Percentiles rank a stretch among this genome's conserved stretches.
Conservation (phyloP, 805 yeast genomes). For the Wickerhamiella azyma region DNA sequence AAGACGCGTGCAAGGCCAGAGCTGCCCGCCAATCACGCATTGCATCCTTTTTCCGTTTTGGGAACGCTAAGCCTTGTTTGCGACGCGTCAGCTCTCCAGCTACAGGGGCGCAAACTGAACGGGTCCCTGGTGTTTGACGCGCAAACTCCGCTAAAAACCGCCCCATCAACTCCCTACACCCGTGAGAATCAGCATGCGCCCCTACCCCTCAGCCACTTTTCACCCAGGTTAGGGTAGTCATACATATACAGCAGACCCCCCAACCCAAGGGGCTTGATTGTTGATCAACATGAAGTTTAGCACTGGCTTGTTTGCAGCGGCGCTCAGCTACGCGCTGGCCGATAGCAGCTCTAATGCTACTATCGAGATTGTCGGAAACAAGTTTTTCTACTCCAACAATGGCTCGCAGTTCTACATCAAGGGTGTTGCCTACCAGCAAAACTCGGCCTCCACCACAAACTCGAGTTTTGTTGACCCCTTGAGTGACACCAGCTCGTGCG, state of each 20-base stretch:
- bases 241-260: not conserved
- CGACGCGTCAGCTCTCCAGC: no score
- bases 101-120: no score
- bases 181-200: no score
- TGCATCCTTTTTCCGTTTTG: not conserved
- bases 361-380: constrained; percentile 55
- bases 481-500: constrained; percentile 53
- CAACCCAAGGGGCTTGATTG: not conserved
- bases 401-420: constrained; percentile 76
- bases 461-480: constrained; percentile 54
- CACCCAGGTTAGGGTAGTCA: not conserved
- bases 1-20: not conserved
- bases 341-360: constrained; percentile 25
- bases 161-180: no score
- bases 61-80: not conserved
- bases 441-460: constrained; percentile 19
- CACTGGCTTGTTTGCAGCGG: constrained; percentile 11
- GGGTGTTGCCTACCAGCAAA: constrained; percentile 80
- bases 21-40: not conserved
- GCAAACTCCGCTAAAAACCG: no score
- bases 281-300: constrained; percentile 19
- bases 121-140: no score
- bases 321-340: constrained; percentile 12
- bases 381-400: constrained; percentile 57
- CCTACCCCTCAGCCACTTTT: not conserved